These are phyloP conservation scores for Agapanthus africanus DNA, from an alignment of 106 monocot genomes.

Conservation along the genomic window DNA sequence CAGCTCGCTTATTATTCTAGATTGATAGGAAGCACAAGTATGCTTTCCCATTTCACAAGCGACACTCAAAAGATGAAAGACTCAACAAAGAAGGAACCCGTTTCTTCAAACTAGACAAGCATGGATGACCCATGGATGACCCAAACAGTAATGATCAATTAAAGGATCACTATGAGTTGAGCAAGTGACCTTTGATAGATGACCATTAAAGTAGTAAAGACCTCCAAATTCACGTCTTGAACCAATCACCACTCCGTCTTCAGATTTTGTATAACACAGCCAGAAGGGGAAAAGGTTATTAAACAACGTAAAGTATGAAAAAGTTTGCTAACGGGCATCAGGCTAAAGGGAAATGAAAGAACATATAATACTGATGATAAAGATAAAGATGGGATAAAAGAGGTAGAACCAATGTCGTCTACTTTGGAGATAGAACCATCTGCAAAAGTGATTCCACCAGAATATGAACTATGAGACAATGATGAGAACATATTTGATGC, in stretches of 20 bases:
- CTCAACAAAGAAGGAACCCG: background rate
- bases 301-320: background rate
- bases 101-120: background rate
- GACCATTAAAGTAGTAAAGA: background rate
- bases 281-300: background rate
- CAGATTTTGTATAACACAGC: background rate
- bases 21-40: no score
- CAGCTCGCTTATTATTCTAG: no score
- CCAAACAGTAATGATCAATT: background rate
- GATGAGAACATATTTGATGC: background rate
- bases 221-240: background rate
- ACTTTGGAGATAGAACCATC: background rate
- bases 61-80: no score
- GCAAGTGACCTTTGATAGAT: background rate
- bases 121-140: no score
- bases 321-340: background rate
- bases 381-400: no score
- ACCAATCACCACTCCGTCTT: background rate
- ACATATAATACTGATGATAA: no score
- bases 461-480: background rate
- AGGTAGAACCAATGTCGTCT: no score
- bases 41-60: no score
- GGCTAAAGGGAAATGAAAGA: no score
- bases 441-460: background rate
- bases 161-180: no score